Percentiles rank a stretch among this genome's conserved stretches.
Conservation (phyloP, 1,284 basidiomycete species). For the Ustilago bromivora region DNA sequence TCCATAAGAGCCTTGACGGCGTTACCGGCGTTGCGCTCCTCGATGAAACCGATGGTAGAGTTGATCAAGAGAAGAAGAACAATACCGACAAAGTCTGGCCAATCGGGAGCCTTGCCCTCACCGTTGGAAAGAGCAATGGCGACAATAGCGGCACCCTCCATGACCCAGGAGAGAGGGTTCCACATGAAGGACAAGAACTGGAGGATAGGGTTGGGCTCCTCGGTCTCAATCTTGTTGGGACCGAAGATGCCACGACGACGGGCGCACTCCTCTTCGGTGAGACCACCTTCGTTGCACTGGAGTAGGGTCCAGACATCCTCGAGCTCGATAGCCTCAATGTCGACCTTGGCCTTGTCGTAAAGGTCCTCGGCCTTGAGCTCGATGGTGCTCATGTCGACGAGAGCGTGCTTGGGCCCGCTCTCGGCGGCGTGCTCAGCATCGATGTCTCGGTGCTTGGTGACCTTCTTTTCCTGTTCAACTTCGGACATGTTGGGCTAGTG, state of each 20-base stretch:
- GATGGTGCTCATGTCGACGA: constrained; percentile 74
- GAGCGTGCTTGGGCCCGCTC: constrained; percentile 65
- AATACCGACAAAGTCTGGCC: constrained; percentile 98
- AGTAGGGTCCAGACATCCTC: constrained; percentile 97
- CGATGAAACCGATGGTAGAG: constrained; percentile 97
- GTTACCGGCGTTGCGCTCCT: constrained; percentile 95
- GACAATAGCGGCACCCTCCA: constrained; percentile 97
- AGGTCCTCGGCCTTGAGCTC: constrained; percentile 93
- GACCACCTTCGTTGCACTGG: constrained; percentile 85
- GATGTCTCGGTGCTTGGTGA: constrained; percentile 56
- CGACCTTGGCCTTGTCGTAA: constrained; percentile 98
- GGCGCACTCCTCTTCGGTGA: constrained; percentile 79
- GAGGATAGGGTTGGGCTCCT: constrained; percentile 78
- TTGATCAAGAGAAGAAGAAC: constrained; percentile 90
- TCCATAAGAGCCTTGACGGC: constrained; percentile 99
- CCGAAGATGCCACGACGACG: constrained; percentile 95
- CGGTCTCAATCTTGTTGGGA: constrained; percentile 83
- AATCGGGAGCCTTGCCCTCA: constrained; percentile 85
- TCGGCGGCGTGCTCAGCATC: constrained; percentile 54
- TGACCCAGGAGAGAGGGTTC: constrained; percentile 80
- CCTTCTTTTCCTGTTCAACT: constrained; percentile 48
- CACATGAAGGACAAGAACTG: constrained; percentile 70
- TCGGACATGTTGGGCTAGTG: constrained; percentile 37
- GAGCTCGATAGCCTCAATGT: constrained; percentile 94
- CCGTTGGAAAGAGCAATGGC: constrained; percentile 97